phyloP scores from a whole-genome alignment of 345 rosid species.

The Syzygium grande region DNA sequence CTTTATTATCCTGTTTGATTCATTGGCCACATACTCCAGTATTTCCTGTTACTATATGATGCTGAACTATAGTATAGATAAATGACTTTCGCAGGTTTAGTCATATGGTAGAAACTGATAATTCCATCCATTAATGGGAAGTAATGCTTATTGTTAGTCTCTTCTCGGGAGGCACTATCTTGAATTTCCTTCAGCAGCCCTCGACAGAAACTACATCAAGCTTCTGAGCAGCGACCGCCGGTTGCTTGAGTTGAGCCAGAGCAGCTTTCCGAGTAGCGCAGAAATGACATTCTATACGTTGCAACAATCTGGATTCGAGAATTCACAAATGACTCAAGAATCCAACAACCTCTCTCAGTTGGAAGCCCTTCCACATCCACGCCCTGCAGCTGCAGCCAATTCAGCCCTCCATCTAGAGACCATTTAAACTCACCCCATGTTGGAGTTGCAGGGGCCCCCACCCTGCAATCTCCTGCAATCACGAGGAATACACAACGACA shows the following conservation, averaged over 20 bases:
- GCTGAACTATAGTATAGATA: neutral
- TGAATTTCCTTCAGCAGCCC: slow-evolving; percentile 25
- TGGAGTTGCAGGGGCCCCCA: neutral
- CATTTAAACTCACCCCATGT: neutral
- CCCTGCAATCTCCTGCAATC: neutral
- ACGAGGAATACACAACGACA: neutral
- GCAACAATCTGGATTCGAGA: neutral
- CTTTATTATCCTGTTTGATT: neutral
- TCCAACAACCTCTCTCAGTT: neutral
- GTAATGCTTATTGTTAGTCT: neutral
- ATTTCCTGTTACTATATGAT: neutral
- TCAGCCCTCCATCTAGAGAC: neutral
- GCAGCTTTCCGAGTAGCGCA: slow-evolving; percentile 6
- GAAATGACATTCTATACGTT: neutral
- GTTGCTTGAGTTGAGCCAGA: slow-evolving; percentile 16
- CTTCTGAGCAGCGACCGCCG: slow-evolving; percentile 24
- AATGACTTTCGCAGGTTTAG: neutral
- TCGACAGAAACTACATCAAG: slow-evolving; percentile 39
- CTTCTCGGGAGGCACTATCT: slow-evolving; percentile 43
- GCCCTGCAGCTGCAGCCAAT: neutral
- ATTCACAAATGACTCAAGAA: neutral
- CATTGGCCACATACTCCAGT: neutral
- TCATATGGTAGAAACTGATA: neutral
- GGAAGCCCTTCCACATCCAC: neutral
- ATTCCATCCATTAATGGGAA: neutral